Evolutionary conservation across 805 yeast species (phyloP).

Genomic region (Candida qinlingensis): DNA sequence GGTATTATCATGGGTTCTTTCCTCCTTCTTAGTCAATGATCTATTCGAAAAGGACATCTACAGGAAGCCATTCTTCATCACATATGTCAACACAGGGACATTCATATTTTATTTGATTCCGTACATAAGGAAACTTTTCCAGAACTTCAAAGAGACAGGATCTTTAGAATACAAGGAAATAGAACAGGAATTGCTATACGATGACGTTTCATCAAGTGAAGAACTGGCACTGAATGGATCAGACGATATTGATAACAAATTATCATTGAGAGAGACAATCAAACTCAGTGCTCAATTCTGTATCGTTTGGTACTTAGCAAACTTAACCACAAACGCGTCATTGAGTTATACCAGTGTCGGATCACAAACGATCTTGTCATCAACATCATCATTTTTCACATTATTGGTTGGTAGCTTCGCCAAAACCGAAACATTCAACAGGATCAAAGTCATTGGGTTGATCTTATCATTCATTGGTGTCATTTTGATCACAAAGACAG

Average conservation of each 20-base stretch:
- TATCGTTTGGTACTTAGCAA: conserved; percentile 85
- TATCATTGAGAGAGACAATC: conserved; percentile 60
- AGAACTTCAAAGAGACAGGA: conserved; percentile 27
- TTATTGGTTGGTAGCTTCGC: conserved; percentile 71
- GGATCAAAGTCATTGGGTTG: conserved; percentile 63
- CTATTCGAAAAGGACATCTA: conserved; percentile 65
- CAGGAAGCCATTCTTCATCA: conserved; percentile 86
- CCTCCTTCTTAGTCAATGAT: conserved; percentile 79
- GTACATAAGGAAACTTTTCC: conserved; percentile 28
- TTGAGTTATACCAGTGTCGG: conserved; percentile 88
- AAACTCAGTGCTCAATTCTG: conserved; percentile 76
- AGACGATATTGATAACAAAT: conserved; percentile 17
- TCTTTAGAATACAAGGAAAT: conserved; percentile 20
- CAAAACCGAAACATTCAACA: conserved; percentile 63
- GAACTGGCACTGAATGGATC: conserved; percentile 21
- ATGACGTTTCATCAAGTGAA: conserved; percentile 22
- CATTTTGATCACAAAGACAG: conserved; percentile 67
- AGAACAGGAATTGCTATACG: conserved; percentile 15
- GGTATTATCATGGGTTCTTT: conserved; percentile 83
- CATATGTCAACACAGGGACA: conserved; percentile 85
- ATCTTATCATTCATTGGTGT: conserved; percentile 74
- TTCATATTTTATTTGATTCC: conserved; percentile 77
- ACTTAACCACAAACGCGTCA: conserved; percentile 83
- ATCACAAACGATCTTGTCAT: conserved; percentile 86
- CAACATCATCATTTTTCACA: conserved; percentile 92